Evolutionary conservation across 2,329 filamentous ascomycete species (phyloP).

Genomic region (Penicillium polonicum): DNA sequence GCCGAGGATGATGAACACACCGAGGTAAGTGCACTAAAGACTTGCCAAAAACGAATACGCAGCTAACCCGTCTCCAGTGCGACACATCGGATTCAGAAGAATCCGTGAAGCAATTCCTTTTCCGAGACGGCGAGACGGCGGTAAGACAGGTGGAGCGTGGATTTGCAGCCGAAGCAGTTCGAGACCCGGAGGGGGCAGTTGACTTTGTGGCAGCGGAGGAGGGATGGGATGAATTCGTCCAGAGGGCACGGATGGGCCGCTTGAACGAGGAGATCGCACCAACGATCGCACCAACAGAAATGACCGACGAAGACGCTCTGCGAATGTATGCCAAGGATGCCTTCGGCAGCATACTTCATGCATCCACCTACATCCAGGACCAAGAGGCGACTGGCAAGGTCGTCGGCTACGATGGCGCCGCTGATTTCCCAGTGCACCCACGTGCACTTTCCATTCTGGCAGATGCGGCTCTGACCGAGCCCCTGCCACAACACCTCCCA

Average conservation of each 20-base stretch:
- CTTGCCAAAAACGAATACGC: not conserved
- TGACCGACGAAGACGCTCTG: constrained; percentile 24
- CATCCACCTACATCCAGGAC: constrained; percentile 26
- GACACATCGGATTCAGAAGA: constrained; percentile 33
- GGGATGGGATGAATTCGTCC: constrained; percentile 44
- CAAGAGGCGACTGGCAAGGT: constrained; percentile 1
- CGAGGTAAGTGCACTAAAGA: constrained; percentile 17
- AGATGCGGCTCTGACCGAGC: constrained; percentile 29
- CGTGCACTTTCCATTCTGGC: constrained; percentile 38
- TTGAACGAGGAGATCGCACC: constrained; percentile 42
- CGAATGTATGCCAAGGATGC: constrained; percentile 27
- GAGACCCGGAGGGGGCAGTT: constrained; percentile 35
- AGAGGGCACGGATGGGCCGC: constrained; percentile 39
- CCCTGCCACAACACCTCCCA: constrained; percentile 37
- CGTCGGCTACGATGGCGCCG: constrained; percentile 8
- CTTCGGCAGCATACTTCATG: constrained; percentile 31
- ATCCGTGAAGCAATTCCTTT: constrained; percentile 26
- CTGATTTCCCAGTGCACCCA: constrained; percentile 14
- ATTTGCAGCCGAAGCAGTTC: constrained; percentile 37
- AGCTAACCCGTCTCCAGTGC: constrained; percentile 20
- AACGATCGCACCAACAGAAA: constrained; percentile 40
- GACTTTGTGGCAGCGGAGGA: constrained; percentile 36
- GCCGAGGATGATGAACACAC: constrained; percentile 28
- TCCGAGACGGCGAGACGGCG: constrained; percentile 22
- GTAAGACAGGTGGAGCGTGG: constrained; percentile 32